Evolutionary conservation across 768 basidiomycete species (phyloP).

Genomic region (Paxillus involutus): DNA sequence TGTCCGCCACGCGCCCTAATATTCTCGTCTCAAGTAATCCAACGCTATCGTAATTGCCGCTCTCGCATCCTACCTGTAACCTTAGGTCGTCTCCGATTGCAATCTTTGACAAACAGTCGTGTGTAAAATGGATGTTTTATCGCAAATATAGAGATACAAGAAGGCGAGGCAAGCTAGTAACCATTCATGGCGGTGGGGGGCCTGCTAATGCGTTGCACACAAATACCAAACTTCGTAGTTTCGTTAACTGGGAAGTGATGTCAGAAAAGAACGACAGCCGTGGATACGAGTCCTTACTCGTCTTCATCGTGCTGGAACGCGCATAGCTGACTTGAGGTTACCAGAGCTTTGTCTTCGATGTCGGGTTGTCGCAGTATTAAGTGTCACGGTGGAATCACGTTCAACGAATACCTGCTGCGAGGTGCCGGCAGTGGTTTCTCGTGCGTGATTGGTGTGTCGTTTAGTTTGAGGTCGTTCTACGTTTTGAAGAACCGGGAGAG

Average conservation of each 20-base stretch:
- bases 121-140: slow-evolving; percentile 13
- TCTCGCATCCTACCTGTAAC: slow-evolving; percentile 23
- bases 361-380: slow-evolving; percentile 28
- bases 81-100: slow-evolving; percentile 16
- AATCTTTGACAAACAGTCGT: slow-evolving; percentile 9
- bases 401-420: slow-evolving; percentile 29
- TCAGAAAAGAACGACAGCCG: slow-evolving; percentile 2
- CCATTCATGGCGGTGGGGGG: too few relatives aligned
- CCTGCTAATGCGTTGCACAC: not conserved
- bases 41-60: slow-evolving; percentile 29
- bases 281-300: not conserved
- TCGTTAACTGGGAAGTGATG: not conserved
- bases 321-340: slow-evolving; percentile 38
- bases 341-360: slow-evolving; percentile 30
- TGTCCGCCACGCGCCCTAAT: slow-evolving; percentile 10
- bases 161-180: not conserved
- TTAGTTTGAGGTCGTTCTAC: slow-evolving; percentile 19
- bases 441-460: slow-evolving; percentile 30
- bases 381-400: slow-evolving; percentile 25
- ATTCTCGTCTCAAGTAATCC: slow-evolving; percentile 26
- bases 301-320: slow-evolving; percentile 33
- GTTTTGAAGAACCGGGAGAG: slow-evolving; percentile 21
- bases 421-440: slow-evolving; percentile 11
- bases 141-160: slow-evolving; percentile 4
- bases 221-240: not conserved